These are phyloP conservation scores for Tylopilus rubrobrunneus DNA, from an alignment of 768 basidiomycete genomes.

Conservation along the genomic window DNA sequence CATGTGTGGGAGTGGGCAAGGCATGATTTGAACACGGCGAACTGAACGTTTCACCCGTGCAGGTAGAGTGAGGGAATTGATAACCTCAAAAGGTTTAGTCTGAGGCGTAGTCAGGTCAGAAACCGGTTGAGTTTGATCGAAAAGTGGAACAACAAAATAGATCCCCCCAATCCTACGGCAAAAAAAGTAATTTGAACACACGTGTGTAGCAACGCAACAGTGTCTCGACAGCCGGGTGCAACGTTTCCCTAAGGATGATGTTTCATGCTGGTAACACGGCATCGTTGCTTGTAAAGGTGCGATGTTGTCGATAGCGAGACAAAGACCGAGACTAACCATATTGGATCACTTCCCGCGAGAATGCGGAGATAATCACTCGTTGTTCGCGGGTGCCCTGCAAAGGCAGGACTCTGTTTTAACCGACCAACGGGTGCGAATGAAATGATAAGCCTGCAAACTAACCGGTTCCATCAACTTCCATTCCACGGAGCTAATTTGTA, in stretches of 20 bases:
- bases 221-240: not conserved
- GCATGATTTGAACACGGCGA: conserved; percentile 10
- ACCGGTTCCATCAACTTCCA: conserved; percentile 19
- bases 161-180: not conserved
- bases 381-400: conserved; percentile 14
- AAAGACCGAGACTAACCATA: conserved; percentile 11
- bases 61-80: conserved; percentile 7
- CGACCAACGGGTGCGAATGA: conserved; percentile 11
- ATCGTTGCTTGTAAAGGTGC: not conserved
- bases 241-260: not conserved
- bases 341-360: conserved; percentile 2
- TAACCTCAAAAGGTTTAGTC: conserved; percentile 17
- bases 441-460: conserved; percentile 14
- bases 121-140: conserved; percentile 2
- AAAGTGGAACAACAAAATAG: not conserved
- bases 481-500: conserved; percentile 11
- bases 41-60: conserved; percentile 2
- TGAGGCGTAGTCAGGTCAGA: conserved; percentile 1
- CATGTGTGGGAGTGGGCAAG: conserved; percentile 17
- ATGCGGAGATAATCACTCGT: conserved; percentile 21
- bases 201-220: not conserved
- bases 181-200: not conserved
- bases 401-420: not conserved
- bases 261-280: not conserved
- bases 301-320: not conserved